These are phyloP conservation scores for Cyberlindnera xylosilytica DNA, from an alignment of 805 yeast species.

Conservation along the genomic window DNA sequence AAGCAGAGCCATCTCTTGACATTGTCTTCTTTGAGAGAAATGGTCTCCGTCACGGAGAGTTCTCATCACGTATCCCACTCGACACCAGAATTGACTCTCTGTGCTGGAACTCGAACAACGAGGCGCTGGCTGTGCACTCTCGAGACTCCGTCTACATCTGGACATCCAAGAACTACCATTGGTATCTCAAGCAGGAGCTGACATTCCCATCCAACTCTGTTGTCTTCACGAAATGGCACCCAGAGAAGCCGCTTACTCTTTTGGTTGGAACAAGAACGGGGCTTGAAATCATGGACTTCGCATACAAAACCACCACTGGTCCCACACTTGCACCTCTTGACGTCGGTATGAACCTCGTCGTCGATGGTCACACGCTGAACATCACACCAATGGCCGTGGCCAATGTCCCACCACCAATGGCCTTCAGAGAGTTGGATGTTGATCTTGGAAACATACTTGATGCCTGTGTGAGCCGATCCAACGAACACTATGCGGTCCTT, in stretches of 20 bases:
- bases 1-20: conserved; percentile 38
- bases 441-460: conserved; percentile 54
- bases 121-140: conserved; percentile 68
- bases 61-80: conserved; percentile 60
- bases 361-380: conserved; percentile 69
- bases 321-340: conserved; percentile 68
- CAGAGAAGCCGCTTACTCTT: conserved; percentile 78
- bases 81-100: conserved; percentile 47
- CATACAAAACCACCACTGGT: conserved; percentile 61
- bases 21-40: conserved; percentile 87
- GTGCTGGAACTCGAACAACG: conserved; percentile 81
- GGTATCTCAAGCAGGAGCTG: conserved; percentile 89
- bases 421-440: conserved; percentile 62
- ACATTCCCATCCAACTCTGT: conserved; percentile 26
- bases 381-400: conserved; percentile 83
- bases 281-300: conserved; percentile 65
- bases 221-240: conserved; percentile 70
- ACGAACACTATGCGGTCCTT: conserved; percentile 55
- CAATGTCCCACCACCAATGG: conserved; percentile 93
- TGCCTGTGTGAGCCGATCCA: conserved; percentile 60
- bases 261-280: conserved; percentile 55
- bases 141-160: conserved; percentile 71
- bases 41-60: conserved; percentile 89
- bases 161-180: conserved; percentile 90
- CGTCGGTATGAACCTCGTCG: conserved; percentile 73